Evolutionary conservation across 2,329 filamentous ascomycete genomes (phyloP).

Genomic region (Hypoxylon sp.): DNA sequence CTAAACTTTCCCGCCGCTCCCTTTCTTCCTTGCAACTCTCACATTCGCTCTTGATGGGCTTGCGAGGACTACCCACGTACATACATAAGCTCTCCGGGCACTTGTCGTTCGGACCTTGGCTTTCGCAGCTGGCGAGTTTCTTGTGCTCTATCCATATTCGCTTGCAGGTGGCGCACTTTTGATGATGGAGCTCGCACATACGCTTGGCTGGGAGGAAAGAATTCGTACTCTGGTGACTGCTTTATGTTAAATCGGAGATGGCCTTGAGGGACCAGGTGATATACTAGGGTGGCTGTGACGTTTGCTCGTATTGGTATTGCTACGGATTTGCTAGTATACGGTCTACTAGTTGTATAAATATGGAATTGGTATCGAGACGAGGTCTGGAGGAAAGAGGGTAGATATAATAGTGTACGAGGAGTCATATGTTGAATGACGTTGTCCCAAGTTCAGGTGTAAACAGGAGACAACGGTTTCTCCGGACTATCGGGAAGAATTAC

Average conservation of each 20-base stretch:
- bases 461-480: neutral
- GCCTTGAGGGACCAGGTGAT: neutral
- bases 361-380: neutral
- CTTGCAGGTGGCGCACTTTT: conserved; percentile 55
- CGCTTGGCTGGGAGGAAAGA: neutral
- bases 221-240: neutral
- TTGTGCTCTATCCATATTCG: conserved; percentile 54
- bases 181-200: conserved; percentile 59
- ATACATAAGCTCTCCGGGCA: conserved; percentile 58
- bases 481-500: neutral
- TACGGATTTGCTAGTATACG: neutral
- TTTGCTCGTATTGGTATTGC: neutral
- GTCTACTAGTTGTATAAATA: neutral
- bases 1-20: conserved; percentile 50
- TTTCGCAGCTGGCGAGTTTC: conserved; percentile 58
- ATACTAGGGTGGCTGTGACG: neutral
- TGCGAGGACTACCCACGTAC: conserved; percentile 56
- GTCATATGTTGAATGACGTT: conserved; percentile 1
- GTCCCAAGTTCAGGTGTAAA: neutral
- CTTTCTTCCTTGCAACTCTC: conserved; percentile 51
- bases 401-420: neutral
- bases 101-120: conserved; percentile 49
- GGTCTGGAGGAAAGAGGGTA: neutral
- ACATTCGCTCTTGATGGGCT: conserved; percentile 55
- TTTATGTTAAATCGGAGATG: neutral